A percentile compares a stretch with the other conserved stretches of the same genome.
phyloP scores from a whole-genome alignment of 805 yeast genomes.

The Nakazawaea anatomiae region DNA sequence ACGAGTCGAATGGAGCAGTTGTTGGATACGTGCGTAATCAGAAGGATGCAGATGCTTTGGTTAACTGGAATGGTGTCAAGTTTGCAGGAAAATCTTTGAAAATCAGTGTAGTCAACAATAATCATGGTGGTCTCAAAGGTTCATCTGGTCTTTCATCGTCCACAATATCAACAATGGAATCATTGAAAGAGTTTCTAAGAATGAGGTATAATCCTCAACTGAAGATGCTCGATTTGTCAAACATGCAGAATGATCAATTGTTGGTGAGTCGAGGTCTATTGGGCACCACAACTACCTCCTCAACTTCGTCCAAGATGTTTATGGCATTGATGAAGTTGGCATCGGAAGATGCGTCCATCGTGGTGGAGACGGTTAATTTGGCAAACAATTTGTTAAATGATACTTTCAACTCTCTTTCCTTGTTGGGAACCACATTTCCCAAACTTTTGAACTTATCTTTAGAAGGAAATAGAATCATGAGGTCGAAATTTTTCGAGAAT shows the following conservation, averaged over 20 bases:
- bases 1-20: constrained; percentile 43
- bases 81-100: constrained; percentile 71
- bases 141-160: constrained; percentile 8
- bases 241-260: constrained; percentile 56
- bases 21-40: constrained; percentile 51
- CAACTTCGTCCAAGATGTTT: constrained; percentile 75
- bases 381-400: constrained; percentile 63
- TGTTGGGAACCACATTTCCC: constrained; percentile 74
- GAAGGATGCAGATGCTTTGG: constrained; percentile 53
- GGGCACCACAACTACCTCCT: constrained; percentile 29
- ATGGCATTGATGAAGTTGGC: constrained; percentile 87
- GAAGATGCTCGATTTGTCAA: constrained; percentile 64
- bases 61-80: constrained; percentile 65
- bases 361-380: constrained; percentile 67
- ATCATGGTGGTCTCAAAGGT: constrained; percentile 10
- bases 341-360: constrained; percentile 31
- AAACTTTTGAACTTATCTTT: constrained; percentile 70
- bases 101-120: constrained; percentile 31
- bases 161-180: constrained; percentile 45
- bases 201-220: constrained; percentile 61
- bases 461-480: constrained; percentile 64
- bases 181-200: constrained; percentile 54
- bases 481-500: constrained; percentile 54
- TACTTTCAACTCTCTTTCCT: constrained; percentile 45
- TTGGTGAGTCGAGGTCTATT: constrained; percentile 61